These are phyloP conservation scores for Pythium pectinolyticum DNA, from an alignment of 352 stramenopile genomes.

Conservation along the genomic window DNA sequence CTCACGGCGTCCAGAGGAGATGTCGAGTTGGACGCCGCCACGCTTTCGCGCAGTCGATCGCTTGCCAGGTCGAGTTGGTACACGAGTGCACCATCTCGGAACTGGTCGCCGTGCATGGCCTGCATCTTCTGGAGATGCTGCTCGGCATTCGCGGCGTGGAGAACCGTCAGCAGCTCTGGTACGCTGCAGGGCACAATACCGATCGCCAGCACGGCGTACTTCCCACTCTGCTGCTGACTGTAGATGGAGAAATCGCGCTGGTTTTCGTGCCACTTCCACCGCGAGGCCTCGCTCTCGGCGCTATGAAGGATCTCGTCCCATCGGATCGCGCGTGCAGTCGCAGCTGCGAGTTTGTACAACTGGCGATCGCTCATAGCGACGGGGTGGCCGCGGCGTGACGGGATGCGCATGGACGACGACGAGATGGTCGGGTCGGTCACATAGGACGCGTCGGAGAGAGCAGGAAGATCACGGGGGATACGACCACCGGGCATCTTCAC, in stretches of 20 bases:
- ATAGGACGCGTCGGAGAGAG: not conserved
- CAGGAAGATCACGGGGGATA: too few species aligned
- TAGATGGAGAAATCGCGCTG: slow-evolving; percentile 2
- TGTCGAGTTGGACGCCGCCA: too few species aligned
- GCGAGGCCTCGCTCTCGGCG: not conserved
- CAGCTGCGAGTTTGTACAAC: not conserved
- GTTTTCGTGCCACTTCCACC: slow-evolving; percentile 1
- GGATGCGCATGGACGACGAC: not conserved
- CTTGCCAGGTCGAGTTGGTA: slow-evolving; percentile 2
- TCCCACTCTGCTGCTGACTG: not conserved
- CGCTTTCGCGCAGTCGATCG: not conserved
- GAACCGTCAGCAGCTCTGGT: slow-evolving; percentile 1
- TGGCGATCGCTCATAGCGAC: slow-evolving; percentile 5
- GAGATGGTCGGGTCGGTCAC: not conserved
- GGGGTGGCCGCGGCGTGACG: not conserved
- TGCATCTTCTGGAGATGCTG: slow-evolving; percentile 14
- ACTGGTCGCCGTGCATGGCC: slow-evolving; percentile 3
- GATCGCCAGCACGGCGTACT: slow-evolving; percentile 8
- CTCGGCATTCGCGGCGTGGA: not conserved
- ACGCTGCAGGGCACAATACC: slow-evolving; percentile 4
- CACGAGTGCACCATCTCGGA: slow-evolving; percentile 7
- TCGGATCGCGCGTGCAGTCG: not conserved
- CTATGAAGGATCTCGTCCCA: not conserved
- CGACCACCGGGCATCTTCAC: too few species aligned
- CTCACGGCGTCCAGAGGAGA: too few species aligned